These are phyloP conservation scores for Populus ilicifolia DNA, from an alignment of 345 rosid genomes.

Conservation along the genomic window DNA sequence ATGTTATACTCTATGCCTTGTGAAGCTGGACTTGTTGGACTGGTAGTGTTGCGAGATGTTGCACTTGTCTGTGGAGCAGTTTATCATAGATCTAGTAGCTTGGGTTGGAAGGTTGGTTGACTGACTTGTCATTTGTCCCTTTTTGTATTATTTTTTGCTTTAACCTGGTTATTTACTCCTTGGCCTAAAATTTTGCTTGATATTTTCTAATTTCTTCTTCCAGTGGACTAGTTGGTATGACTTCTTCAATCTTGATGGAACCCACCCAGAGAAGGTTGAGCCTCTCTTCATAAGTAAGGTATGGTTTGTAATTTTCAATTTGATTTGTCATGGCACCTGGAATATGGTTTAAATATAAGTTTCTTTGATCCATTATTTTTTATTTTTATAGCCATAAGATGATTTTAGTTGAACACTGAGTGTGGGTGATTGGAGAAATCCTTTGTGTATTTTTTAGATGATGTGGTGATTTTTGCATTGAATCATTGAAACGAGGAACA, in stretches of 20 bases:
- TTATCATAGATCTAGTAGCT: conserved; percentile 63
- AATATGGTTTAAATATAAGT: not conserved
- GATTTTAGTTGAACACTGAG: not conserved
- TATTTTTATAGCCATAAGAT: too few relatives aligned
- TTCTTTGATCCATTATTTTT: too few relatives aligned
- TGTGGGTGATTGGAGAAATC: too few relatives aligned
- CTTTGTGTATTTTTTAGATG: not conserved
- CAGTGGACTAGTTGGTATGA: conserved; percentile 77
- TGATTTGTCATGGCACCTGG: not conserved
- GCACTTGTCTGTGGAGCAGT: conserved; percentile 76
- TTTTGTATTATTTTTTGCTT: not conserved
- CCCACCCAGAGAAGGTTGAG: conserved; percentile 64
- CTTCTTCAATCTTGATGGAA: conserved; percentile 77
- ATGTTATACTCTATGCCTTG: not conserved
- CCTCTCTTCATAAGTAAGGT: conserved; percentile 96
- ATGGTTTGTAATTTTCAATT: not conserved
- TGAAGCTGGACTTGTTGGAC: conserved; percentile 82
- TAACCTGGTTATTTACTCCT: not conserved
- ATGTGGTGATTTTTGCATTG: not conserved
- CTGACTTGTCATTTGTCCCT: not conserved
- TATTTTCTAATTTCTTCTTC: conserved; percentile 18
- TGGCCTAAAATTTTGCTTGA: not conserved
- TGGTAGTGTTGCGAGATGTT: conserved; percentile 68
- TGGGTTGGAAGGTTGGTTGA: conserved; percentile 67
- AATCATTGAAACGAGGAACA: not conserved